phyloP scores from a whole-genome alignment of 2,329 filamentous ascomycete species.

The Penicillium sp. region DNA sequence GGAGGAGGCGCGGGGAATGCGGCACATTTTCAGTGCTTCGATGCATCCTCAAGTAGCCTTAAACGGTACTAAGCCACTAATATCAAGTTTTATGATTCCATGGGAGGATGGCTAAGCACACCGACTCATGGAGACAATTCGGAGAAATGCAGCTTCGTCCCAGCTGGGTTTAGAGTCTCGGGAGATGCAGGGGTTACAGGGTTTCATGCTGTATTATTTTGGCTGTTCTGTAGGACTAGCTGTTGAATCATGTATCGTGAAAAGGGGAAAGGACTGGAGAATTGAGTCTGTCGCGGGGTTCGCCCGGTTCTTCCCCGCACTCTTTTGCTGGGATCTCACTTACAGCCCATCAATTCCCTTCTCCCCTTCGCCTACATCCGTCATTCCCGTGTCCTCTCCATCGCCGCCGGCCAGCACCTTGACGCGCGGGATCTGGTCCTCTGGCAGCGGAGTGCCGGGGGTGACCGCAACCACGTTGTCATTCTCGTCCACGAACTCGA shows the following conservation, averaged over 20 bases:
- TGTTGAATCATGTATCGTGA: slow-evolving; percentile 4
- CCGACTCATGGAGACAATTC: neutral
- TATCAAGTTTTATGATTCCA: neutral
- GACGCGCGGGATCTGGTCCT: slow-evolving; percentile 64
- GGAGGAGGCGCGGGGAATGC: neutral
- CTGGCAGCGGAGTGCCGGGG: slow-evolving; percentile 70
- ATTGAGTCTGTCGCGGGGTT: neutral
- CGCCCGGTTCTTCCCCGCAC: slow-evolving; percentile 1
- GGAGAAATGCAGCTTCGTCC: slow-evolving; percentile 6
- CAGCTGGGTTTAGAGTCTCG: neutral
- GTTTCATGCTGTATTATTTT: slow-evolving; percentile 1
- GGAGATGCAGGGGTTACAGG: slow-evolving; percentile 1
- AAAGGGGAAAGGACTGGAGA: neutral
- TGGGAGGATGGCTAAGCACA: neutral
- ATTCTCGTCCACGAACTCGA: slow-evolving; percentile 94
- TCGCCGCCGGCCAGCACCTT: slow-evolving; percentile 67
- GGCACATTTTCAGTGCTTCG: neutral
- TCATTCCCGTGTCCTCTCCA: slow-evolving; percentile 46
- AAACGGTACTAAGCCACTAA: neutral
- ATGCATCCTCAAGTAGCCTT: neutral
- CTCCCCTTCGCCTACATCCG: slow-evolving; percentile 38
- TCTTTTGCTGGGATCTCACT: neutral
- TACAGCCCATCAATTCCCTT: slow-evolving; percentile 34
- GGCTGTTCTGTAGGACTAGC: neutral
- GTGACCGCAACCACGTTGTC: slow-evolving; percentile 86